Percentiles rank a stretch among this genome's conserved stretches.
Conservation (phyloP, 2,329 filamentous ascomycete species). For the Helotiales sp. region DNA sequence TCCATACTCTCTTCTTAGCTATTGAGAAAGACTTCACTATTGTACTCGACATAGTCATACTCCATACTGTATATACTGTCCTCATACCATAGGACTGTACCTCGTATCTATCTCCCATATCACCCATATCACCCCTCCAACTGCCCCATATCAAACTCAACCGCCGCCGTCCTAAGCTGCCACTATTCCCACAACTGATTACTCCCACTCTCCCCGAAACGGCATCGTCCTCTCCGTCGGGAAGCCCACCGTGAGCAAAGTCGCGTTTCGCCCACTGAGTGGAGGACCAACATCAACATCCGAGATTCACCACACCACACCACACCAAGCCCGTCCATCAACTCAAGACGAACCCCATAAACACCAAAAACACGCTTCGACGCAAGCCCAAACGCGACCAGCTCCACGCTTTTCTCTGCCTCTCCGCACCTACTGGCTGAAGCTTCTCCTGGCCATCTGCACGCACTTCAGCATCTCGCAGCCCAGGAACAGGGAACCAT, state of each 20-base stretch:
- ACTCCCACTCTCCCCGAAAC: not conserved
- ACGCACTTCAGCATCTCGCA: not conserved
- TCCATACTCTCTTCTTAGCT: no score
- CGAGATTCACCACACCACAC: no score
- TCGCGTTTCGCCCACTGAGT: constrained; percentile 14
- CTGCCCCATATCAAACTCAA: not conserved
- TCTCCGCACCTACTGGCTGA: not conserved
- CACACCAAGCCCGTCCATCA: not conserved
- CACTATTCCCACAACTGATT: no score
- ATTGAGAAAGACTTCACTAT: no score
- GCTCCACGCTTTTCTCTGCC: not conserved
- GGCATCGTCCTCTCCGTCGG: not conserved
- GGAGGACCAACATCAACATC: not conserved
- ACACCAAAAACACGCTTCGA: not conserved
- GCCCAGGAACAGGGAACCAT: not conserved
- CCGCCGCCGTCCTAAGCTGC: no score
- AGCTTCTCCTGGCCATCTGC: not conserved
- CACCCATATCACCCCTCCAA: no score
- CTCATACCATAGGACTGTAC: no score
- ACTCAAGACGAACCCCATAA: not conserved
- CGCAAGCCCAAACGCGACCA: not conserved
- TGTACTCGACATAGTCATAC: not conserved
- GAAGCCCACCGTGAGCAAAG: constrained; percentile 2
- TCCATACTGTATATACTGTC: no score
- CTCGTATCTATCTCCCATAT: no score